Evolutionary conservation across 2,329 filamentous ascomycete species (phyloP).

Genomic region (Sporothrix dimorphospora): DNA sequence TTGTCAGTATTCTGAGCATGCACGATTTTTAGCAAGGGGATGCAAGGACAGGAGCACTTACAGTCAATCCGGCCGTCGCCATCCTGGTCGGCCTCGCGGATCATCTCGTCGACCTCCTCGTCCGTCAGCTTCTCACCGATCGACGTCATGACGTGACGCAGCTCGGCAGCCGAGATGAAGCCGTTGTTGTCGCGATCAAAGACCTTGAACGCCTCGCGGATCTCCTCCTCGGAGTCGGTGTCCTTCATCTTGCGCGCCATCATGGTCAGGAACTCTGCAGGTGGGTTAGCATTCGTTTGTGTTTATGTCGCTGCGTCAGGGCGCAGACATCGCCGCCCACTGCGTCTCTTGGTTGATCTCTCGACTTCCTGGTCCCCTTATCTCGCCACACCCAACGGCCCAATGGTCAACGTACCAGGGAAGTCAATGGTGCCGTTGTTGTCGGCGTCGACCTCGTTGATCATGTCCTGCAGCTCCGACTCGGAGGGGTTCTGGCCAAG

Average conservation of each 20-base stretch:
- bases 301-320: too few relatives aligned
- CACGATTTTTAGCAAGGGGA: neutral
- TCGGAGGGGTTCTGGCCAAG: constrained; percentile 88
- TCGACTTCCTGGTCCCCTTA: neutral
- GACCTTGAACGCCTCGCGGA: constrained; percentile 83
- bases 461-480: constrained; percentile 90
- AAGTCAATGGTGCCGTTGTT: constrained; percentile 94
- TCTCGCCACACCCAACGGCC: neutral
- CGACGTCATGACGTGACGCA: constrained; percentile 89
- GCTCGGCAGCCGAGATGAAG: constrained; percentile 85
- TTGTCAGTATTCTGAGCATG: constrained; percentile 35
- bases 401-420: constrained; percentile 63
- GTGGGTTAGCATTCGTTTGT: constrained; percentile 15
- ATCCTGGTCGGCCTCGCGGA: constrained; percentile 86
- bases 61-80: constrained; percentile 88
- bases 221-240: constrained; percentile 88
- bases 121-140: constrained; percentile 91
- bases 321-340: neutral
- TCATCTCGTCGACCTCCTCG: constrained; percentile 92
- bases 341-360: neutral
- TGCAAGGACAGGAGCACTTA: constrained; percentile 51
- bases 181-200: constrained; percentile 88
- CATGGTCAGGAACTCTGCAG: constrained; percentile 83
- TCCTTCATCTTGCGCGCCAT: constrained; percentile 96
- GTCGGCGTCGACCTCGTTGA: constrained; percentile 90